Base-by-base conservation (phyloP, 257 asterid genomes). In the Cordia subcordata region DNA sequence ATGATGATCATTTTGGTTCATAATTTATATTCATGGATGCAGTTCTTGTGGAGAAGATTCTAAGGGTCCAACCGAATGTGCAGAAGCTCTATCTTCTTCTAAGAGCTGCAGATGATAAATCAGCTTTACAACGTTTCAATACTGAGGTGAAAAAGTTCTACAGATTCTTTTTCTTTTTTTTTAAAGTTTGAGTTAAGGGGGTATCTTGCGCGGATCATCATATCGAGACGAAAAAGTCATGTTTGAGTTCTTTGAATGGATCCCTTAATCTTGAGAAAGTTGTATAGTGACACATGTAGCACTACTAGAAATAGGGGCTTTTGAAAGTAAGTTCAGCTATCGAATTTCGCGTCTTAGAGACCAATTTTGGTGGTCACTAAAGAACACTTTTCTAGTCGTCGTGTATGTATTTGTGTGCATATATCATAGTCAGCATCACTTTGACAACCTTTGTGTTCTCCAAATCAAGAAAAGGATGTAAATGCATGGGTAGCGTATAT, bases 51-150 rank as follows among this genome's bases (percentile, higher is more conserved):
- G 90, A 83, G 72, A 83, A 83, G 72, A 80, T 83, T 46, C 40
- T 83, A 27, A 81, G 91, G 67, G 91, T 83, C 18, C 87, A 83
- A 70, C 91, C 92, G 53, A 72, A 81, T 5, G 78, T 79, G 73
- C 72, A 79, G 77, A 81, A 70, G 69, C 66, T 81, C 0, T 77
- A 77, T 77, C 82, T 84, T 54, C 77, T 84, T 32, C 35, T 84
- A 56, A 79, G 92, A 55, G 92, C 92, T 62, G 62, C 67, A 32
- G 86, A 81, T 69, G 53, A 66, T 33, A 18, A 60, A 0, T 77
- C 93, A 60, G 93, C 86, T 42, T 57, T 71, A 4, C 79, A 71
- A 11, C 88, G 93, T 14, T 81, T 84, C 74, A 65, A 75, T 32
- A 76, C 68, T 60, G 85, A 84, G 88, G 91, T 81, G 63, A 8